phyloP scores from a whole-genome alignment of 2,329 filamentous ascomycete genomes.

The Rugonectria rugulosa region DNA sequence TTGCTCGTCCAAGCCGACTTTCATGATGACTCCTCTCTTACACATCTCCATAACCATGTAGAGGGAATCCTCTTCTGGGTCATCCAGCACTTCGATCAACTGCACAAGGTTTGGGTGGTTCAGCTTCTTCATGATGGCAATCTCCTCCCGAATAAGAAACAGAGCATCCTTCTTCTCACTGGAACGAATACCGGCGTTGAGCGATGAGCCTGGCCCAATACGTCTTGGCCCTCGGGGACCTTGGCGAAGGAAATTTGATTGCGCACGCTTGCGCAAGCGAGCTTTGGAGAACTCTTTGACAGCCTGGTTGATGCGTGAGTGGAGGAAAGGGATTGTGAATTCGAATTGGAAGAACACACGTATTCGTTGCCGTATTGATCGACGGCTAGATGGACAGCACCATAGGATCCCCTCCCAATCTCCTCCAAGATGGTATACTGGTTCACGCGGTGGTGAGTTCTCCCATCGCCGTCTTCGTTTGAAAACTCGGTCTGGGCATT shows the following conservation, averaged over 20 bases:
- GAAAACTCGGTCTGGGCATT: constrained; percentile 88
- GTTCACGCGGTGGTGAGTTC: constrained; percentile 86
- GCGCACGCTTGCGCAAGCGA: constrained; percentile 84
- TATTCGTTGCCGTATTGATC: constrained; percentile 95
- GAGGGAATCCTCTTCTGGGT: constrained; percentile 92
- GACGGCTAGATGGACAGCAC: constrained; percentile 86
- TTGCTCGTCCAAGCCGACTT: constrained; percentile 84
- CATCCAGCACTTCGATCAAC: constrained; percentile 92
- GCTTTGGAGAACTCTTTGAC: constrained; percentile 98
- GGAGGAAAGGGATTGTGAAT: background rate
- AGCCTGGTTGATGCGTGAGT: constrained; percentile 63
- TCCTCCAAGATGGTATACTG: constrained; percentile 95
- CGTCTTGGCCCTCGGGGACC: constrained; percentile 48
- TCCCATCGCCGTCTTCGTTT: constrained; percentile 83
- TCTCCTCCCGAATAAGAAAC: constrained; percentile 91
- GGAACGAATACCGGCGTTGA: constrained; percentile 41
- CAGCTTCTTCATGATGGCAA: constrained; percentile 99
- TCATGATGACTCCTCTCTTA: constrained; percentile 97
- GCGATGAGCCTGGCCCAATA: constrained; percentile 38
- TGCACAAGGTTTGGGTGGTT: constrained; percentile 94
- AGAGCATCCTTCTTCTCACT: constrained; percentile 75
- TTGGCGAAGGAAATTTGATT: constrained; percentile 80
- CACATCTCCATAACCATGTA: constrained; percentile 99
- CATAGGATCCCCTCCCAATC: constrained; percentile 96
- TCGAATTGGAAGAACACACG: constrained; percentile 62